phyloP scores from a whole-genome alignment of 179 eudicot genomes.

The Beta macrorhiza region DNA sequence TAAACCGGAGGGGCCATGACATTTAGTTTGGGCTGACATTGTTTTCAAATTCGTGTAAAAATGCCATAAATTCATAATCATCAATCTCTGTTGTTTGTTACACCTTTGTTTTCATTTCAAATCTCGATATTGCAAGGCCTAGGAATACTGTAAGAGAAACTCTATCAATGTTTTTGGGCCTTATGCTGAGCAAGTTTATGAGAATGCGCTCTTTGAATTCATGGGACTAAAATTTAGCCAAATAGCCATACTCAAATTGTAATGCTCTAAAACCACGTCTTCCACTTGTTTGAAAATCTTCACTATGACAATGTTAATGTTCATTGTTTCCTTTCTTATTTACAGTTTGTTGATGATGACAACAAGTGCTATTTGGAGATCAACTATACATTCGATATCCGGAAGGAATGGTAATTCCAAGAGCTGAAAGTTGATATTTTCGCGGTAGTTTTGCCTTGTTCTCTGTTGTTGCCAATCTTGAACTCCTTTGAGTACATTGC shows the following conservation, averaged over 20 bases:
- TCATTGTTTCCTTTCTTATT: not conserved
- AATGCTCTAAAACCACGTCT: not conserved
- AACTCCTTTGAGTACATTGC: not conserved
- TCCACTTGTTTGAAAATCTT: not conserved
- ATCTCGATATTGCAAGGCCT: not conserved
- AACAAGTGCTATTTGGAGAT: slow-evolving; percentile 41
- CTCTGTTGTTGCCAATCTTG: not conserved
- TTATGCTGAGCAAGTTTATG: too few relatives aligned
- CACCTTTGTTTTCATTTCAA: not conserved
- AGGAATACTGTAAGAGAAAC: too few relatives aligned
- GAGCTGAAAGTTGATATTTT: not conserved
- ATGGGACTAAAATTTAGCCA: too few relatives aligned
- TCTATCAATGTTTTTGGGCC: too few relatives aligned
- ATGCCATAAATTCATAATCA: not conserved
- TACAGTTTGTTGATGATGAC: slow-evolving; percentile 43
- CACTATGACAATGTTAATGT: not conserved
- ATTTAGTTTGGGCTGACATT: slow-evolving; percentile 16
- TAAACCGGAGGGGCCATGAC: slow-evolving; percentile 14
- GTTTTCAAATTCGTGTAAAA: slow-evolving; percentile 9
- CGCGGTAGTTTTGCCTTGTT: not conserved
- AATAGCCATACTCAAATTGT: not conserved
- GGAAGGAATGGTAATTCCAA: slow-evolving; percentile 32
- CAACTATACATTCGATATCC: slow-evolving; percentile 41
- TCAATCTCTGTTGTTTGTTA: slow-evolving; percentile 12
- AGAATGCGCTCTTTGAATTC: too few relatives aligned